Conservation (phyloP, 2,329 filamentous ascomycete genomes). For the Aspergillus brasiliensis region DNA sequence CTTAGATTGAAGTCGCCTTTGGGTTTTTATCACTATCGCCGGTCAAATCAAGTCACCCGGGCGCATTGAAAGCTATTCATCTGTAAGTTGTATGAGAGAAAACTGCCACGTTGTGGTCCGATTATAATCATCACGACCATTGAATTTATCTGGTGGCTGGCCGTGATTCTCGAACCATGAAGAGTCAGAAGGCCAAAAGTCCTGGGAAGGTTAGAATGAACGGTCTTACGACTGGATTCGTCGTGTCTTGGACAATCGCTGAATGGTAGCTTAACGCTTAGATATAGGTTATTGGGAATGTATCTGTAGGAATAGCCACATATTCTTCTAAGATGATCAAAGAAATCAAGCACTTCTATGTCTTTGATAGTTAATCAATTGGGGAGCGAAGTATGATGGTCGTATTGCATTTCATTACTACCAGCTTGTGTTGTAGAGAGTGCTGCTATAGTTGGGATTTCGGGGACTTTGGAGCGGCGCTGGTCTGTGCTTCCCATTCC, state of each 20-base stretch:
- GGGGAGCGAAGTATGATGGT: background rate
- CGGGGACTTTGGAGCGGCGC: no score
- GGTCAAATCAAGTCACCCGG: background rate
- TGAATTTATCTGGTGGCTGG: background rate
- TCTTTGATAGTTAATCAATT: no score
- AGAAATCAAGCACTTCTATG: no score
- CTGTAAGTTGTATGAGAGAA: background rate
- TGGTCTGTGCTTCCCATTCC: background rate
- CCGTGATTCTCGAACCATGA: background rate
- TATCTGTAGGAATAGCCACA: background rate
- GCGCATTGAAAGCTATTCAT: background rate
- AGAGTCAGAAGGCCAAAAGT: background rate
- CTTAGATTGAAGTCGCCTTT: constrained; percentile 45
- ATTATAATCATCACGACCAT: background rate
- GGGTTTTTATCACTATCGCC: background rate
- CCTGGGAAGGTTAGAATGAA: background rate
- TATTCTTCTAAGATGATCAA: background rate
- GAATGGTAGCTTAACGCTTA: background rate
- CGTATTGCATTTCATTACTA: background rate
- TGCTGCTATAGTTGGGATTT: no score
- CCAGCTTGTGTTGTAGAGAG: no score
- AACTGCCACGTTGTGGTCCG: background rate
- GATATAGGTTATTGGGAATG: background rate
- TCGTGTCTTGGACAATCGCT: background rate
- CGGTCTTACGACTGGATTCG: background rate